Conservation (phyloP, 345 rosid species). For the Brassica rapa region DNA sequence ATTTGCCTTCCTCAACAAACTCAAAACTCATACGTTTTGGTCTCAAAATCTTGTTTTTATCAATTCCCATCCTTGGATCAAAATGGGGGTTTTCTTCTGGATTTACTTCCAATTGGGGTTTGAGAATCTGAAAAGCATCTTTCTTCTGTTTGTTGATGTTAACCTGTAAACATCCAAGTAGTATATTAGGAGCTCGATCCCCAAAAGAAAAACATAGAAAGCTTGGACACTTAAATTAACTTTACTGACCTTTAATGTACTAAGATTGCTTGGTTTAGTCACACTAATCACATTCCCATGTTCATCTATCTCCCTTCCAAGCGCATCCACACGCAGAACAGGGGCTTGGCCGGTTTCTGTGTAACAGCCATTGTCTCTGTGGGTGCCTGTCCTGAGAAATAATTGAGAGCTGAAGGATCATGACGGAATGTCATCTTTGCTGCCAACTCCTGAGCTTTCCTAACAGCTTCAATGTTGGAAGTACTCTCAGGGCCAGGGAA, state of each 20-base stretch:
- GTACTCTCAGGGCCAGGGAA: neutral
- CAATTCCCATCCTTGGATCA: conserved; percentile 81
- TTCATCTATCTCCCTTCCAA: conserved; percentile 94
- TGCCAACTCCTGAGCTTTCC: conserved; percentile 48
- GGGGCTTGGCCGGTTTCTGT: conserved; percentile 84
- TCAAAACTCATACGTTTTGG: conserved; percentile 86
- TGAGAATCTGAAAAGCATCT: conserved; percentile 93
- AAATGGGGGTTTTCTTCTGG: conserved; percentile 79
- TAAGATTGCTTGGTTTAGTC: conserved; percentile 84
- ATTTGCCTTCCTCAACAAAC: conserved; percentile 98
- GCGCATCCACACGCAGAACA: conserved; percentile 85
- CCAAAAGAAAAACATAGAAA: neutral
- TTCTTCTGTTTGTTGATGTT: conserved; percentile 97
- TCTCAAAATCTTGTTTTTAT: conserved; percentile 79
- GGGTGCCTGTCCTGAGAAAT: conserved; percentile 62
- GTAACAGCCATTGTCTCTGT: conserved; percentile 47
- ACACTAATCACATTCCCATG: conserved; percentile 78
- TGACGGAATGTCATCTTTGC: conserved; percentile 50
- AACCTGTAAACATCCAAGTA: conserved; percentile 58
- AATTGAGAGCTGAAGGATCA: neutral
- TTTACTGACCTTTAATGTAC: conserved; percentile 54
- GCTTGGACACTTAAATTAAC: neutral
- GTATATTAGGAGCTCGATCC: neutral
- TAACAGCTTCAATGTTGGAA: conserved; percentile 66
- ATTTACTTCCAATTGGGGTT: conserved; percentile 87